Evolutionary conservation across 2,329 filamentous ascomycete species (phyloP), one percentile per base, ranked within the genome.

Genomic region (Neodidymelliopsis sp.): DNA sequence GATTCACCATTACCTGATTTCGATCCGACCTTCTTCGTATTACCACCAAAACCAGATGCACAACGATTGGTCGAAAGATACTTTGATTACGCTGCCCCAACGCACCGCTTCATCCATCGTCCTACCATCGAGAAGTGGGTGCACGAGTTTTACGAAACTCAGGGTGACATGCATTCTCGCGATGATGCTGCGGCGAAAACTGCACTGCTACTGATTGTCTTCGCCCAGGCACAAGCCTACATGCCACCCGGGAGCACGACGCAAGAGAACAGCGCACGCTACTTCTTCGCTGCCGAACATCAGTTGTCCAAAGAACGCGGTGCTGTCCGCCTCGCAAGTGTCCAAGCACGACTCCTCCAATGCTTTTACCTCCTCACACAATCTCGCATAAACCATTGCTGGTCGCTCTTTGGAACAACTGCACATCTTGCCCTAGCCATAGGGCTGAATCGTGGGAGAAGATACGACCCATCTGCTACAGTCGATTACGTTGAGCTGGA

Each of bases 11-110:
- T 81, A 6, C 75, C 77, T 0, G 74, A 78, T 3, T 73, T 73
- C 30, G 75, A 78, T 52, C 65, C 72, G 1, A 72, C 73, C 0
- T 75, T 76, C 41, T 78, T 76, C 46, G 65, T 76, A 6, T 58
- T 81, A 23, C 75, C 51, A 51, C 71, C 36, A 44, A 83, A 42
- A 73, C 75, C 4, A 44, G 76, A 33, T 71, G 76, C 24, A 41
- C 70, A 65, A 41, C 74, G 76, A 16, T 59, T 84, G 2, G 67
- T 85, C 4, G 72, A 75, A 6, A 70, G 82, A 6, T 85, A 85
- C 43, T 85, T 85, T 53, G 82, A 85, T 35, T 82, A 81, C 47
- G 83, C 81, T 6, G 81, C 83, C 15, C 81, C 83, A 0, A 85
- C 83, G 0, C 84, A 85, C 55, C 77, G 82, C 3, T 82, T 84